These are phyloP conservation scores for Fusarium abutilonis DNA, from an alignment of 2,329 filamentous ascomycete genomes.

Conservation along the genomic window DNA sequence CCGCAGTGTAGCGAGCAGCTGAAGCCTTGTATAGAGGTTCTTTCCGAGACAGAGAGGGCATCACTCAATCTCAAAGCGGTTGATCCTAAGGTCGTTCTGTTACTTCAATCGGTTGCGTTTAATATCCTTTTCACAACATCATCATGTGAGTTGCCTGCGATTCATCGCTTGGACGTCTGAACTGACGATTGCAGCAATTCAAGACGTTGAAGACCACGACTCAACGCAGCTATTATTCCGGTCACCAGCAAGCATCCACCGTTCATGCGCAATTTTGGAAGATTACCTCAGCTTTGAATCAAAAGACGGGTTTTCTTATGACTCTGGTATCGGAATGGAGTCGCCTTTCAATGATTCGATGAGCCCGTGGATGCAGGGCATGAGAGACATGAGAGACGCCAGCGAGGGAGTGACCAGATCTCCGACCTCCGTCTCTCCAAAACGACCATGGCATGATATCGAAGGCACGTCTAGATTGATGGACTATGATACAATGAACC, in stretches of 20 bases:
- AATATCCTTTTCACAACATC: conserved; percentile 29
- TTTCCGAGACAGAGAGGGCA: not conserved
- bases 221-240: conserved; percentile 7
- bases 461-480: not conserved
- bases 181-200: conserved; percentile 30
- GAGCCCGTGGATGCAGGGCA: conserved; percentile 29
- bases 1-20: not conserved
- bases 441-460: not conserved
- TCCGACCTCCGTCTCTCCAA: not conserved
- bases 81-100: conserved; percentile 27
- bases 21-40: not conserved
- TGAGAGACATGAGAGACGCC: conserved; percentile 31
- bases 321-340: conserved; percentile 38
- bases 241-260: conserved; percentile 17
- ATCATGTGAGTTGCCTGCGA: conserved; percentile 23
- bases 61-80: conserved; percentile 7
- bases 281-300: conserved; percentile 33
- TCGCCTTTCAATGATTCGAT: conserved; percentile 6
- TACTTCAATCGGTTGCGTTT: conserved; percentile 40
- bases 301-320: conserved; percentile 24
- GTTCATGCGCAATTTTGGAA: conserved; percentile 33
- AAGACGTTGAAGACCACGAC: conserved; percentile 28
- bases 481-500: not conserved
- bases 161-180: too few species aligned
- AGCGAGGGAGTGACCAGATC: conserved; percentile 18